phyloP scores from a whole-genome alignment of 176 grass and related monocot genomes.

The Carex myosuroides region DNA sequence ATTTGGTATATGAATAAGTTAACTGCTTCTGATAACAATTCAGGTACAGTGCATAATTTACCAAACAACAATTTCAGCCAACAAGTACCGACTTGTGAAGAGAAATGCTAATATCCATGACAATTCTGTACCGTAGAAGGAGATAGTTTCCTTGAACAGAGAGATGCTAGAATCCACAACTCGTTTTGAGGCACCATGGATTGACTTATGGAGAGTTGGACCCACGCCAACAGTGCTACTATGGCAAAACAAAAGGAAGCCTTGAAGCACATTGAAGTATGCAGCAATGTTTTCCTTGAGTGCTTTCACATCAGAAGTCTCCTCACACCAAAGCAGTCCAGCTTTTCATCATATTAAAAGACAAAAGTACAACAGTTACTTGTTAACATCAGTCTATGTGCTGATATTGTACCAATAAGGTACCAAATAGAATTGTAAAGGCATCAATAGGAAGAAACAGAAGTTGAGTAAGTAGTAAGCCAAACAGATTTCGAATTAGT shows the following conservation, averaged over 20 bases:
- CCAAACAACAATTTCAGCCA: not conserved
- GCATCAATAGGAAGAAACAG: not conserved
- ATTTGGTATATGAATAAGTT: not conserved
- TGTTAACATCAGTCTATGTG: not conserved
- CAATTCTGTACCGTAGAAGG: constrained; percentile 45
- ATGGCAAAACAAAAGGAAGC: constrained; percentile 82
- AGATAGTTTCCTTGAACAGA: constrained; percentile 71
- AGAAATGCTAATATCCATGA: not conserved
- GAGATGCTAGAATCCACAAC: constrained; percentile 68
- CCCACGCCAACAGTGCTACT: constrained; percentile 66
- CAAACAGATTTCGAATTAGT: not conserved
- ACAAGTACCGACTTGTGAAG: not conserved
- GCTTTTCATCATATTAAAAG: constrained; percentile 27
- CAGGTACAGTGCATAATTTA: not conserved
- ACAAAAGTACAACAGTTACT: constrained; percentile 1
- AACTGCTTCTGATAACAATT: not conserved
- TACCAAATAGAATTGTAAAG: not conserved
- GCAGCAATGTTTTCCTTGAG: constrained; percentile 68
- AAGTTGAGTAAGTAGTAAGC: not conserved
- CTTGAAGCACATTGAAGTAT: constrained; percentile 77
- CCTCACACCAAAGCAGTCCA: constrained; percentile 89
- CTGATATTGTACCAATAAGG: not conserved
- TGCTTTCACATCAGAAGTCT: constrained; percentile 50
- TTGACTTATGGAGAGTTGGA: constrained; percentile 67
- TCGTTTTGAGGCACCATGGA: constrained; percentile 45